These are phyloP conservation scores for Coemansia sp. DNA, from an alignment of 192 early-diverging fungal genomes.

Conservation along the genomic window DNA sequence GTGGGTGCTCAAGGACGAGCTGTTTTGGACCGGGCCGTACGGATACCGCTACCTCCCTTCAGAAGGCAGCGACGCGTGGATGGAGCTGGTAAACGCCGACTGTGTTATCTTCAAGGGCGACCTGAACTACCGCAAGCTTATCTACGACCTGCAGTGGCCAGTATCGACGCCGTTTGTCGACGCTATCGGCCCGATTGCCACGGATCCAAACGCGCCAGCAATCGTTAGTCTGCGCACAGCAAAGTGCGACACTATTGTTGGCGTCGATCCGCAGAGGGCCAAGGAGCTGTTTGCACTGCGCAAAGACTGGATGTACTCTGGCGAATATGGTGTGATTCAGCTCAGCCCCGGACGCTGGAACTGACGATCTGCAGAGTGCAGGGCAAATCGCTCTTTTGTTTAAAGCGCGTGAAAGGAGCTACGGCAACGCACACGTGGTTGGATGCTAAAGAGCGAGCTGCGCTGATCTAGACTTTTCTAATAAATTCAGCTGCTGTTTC, in stretches of 20 bases:
- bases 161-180: constrained; percentile 77
- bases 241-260: constrained; percentile 83
- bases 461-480: too few species aligned
- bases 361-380: too few species aligned
- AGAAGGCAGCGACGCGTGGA: constrained; percentile 63
- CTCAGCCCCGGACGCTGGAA: constrained; percentile 50
- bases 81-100: constrained; percentile 55
- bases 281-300: constrained; percentile 22
- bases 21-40: constrained; percentile 86
- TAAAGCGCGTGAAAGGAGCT: neutral
- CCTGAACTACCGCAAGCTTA: constrained; percentile 92
- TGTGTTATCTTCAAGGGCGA: constrained; percentile 94
- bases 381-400: neutral
- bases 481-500: too few species aligned
- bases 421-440: too few species aligned
- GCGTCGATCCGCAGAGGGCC: constrained; percentile 56
- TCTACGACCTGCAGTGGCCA: constrained; percentile 89
- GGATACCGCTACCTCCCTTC: constrained; percentile 76
- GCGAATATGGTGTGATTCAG: constrained; percentile 70
- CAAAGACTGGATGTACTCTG: constrained; percentile 66
- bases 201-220: constrained; percentile 55
- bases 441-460: too few species aligned
- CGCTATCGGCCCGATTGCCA: constrained; percentile 75
- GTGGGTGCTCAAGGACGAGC: constrained; percentile 68
- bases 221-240: constrained; percentile 78